Evolutionary conservation across 768 basidiomycete species (phyloP), one percentile per base, ranked within the genome.

Genomic region (Dioszegia aurantiaca): DNA sequence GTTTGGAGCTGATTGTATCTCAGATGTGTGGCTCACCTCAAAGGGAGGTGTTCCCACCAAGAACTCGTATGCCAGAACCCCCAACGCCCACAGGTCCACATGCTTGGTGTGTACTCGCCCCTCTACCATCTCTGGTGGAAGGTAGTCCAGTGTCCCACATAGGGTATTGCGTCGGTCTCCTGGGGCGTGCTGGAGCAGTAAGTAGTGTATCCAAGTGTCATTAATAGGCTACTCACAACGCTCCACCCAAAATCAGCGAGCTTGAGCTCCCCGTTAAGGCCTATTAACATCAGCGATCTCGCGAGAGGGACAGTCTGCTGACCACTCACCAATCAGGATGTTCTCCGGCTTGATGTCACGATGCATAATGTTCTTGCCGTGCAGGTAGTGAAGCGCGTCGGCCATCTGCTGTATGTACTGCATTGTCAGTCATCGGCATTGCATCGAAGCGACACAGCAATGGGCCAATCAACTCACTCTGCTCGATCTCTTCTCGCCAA

Each of bases 261-360:
- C 82, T 99, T 98, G 68, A 99, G 80, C 74, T 98, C 94, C 39
- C 94, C 94, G 66, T 92, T 90, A 69, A 98, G 36, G 8, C 73
- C 74, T 61, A n/a, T 56, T n/a, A 4, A 28, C 3, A 28, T 55
- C 53, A 60, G 54, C n/a, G n/a, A n/a, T n/a, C n/a, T n/a, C n/a
- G n/a, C n/a, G n/a, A n/a, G n/a, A n/a, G n/a, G n/a, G n/a, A n/a
- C n/a, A n/a, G n/a, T n/a, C n/a, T n/a, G n/a, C n/a, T n/a, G n/a
- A n/a, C n/a, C n/a, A 37, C 58, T 39, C 84, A 4, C 93, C 93
- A 12, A 98, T 80, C 30, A 99, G 82, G 47, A 99, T 78, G 76
- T 99, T 99, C 79, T 99, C 94, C 0, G 95, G 95, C 77, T 99
- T 99, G 80, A 99, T 99, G 70, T 99, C 95, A 30, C 95, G 85